Conservation (phyloP, 108 stramenopile species). For the Epithemia pelagica region DNA sequence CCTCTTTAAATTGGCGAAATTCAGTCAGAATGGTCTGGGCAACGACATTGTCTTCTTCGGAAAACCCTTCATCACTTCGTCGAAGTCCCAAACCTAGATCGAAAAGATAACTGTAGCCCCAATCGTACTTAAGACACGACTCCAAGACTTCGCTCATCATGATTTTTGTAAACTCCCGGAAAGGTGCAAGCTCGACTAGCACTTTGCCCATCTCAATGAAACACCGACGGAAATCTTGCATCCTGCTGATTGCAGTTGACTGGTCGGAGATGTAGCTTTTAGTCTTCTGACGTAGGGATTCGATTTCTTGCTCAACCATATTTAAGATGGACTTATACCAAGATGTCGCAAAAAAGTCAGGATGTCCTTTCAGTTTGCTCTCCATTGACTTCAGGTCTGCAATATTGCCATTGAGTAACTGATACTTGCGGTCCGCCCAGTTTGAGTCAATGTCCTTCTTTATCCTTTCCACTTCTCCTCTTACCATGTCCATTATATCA, state of each 20-base stretch:
- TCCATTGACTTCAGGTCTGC: slow-evolving; percentile 46
- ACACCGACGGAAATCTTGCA: slow-evolving; percentile 36
- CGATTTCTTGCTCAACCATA: slow-evolving; percentile 38
- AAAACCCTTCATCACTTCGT: slow-evolving; percentile 27
- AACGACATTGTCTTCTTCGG: slow-evolving; percentile 37
- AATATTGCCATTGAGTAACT: slow-evolving; percentile 41
- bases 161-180: slow-evolving; percentile 35
- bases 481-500: slow-evolving; percentile 26
- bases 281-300: slow-evolving; percentile 30
- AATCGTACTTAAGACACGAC: slow-evolving; percentile 34
- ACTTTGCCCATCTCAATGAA: slow-evolving; percentile 51
- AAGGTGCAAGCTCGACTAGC: slow-evolving; percentile 40
- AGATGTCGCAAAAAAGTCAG: slow-evolving; percentile 35
- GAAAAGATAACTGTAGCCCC: slow-evolving; percentile 56
- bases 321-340: slow-evolving; percentile 43
- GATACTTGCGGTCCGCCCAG: slow-evolving; percentile 46
- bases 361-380: slow-evolving; percentile 32
- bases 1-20: slow-evolving; percentile 57
- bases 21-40: slow-evolving; percentile 46
- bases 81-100: slow-evolving; percentile 49
- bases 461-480: slow-evolving; percentile 29
- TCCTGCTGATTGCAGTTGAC: slow-evolving; percentile 29
- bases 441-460: slow-evolving; percentile 32
- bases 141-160: slow-evolving; percentile 45
- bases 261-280: slow-evolving; percentile 20